A percentile compares a stretch with the other conserved stretches of the same genome.
These are phyloP conservation scores for Larix sibirica DNA, from an alignment of 83 land plant species.

Conservation along the genomic window DNA sequence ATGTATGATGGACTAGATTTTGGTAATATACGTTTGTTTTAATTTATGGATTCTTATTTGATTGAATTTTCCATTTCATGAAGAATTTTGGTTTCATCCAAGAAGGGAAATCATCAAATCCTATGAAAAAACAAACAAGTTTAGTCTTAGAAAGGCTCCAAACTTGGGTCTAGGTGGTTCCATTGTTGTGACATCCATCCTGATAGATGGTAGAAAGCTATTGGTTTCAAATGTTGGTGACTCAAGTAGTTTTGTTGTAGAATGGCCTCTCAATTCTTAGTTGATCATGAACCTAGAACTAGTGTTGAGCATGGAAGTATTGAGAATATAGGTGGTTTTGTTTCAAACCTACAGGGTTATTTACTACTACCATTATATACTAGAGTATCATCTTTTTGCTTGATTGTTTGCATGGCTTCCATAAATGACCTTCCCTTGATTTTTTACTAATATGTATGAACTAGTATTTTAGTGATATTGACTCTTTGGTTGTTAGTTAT, in stretches of 20 bases:
- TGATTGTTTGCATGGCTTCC: too few species aligned
- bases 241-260: conserved; percentile 52
- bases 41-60: too few species aligned
- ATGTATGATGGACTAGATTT: too few species aligned
- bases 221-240: conserved; percentile 71
- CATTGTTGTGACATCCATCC: conserved; percentile 74
- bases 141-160: conserved; percentile 47
- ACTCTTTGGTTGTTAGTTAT: too few species aligned
- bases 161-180: conserved; percentile 71
- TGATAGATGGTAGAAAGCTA: conserved; percentile 52
- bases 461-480: too few species aligned
- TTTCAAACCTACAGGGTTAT: conserved; percentile 62
- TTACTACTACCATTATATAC: too few species aligned
- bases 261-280: conserved; percentile 51
- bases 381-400: too few species aligned
- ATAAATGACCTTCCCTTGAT: too few species aligned
- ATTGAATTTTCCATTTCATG: conserved; percentile 22
- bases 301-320: conserved; percentile 49
- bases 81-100: conserved; percentile 62
- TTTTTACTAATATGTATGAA: too few species aligned
- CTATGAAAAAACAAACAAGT: conserved; percentile 61
- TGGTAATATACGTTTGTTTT: too few species aligned
- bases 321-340: conserved; percentile 53
- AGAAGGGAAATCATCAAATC: conserved; percentile 47
- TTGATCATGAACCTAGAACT: conserved; percentile 56